phyloP scores from a whole-genome alignment of 345 rosid species.

The Hibiscus tridactylites region DNA sequence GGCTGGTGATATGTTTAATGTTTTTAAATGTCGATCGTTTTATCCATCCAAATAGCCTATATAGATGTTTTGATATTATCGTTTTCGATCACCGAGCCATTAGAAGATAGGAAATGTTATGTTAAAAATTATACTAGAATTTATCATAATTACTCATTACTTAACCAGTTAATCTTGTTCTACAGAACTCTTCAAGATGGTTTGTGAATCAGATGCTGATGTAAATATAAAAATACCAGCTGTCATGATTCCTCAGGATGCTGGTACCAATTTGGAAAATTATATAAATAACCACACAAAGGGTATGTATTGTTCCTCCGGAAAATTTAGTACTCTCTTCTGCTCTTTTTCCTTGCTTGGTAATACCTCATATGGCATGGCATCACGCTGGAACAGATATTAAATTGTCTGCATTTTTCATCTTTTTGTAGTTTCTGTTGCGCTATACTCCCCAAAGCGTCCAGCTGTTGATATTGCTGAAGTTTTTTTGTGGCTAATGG shows the following conservation, averaged over 20 bases:
- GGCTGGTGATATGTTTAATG: too few relatives aligned
- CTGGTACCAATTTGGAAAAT: constrained; percentile 51
- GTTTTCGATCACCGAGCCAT: too few relatives aligned
- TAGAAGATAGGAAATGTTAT: too few relatives aligned
- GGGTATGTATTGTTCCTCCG: constrained; percentile 27
- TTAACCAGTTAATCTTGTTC: constrained; percentile 12
- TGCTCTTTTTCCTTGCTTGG: background rate
- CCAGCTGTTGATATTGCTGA: constrained; percentile 91
- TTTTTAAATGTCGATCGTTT: too few relatives aligned
- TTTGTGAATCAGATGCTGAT: constrained; percentile 66
- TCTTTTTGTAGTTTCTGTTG: constrained; percentile 61
- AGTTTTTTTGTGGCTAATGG: constrained; percentile 98
- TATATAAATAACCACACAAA: constrained; percentile 21
- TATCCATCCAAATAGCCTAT: too few relatives aligned
- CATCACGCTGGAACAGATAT: background rate
- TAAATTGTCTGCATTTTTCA: background rate
- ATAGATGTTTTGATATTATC: too few relatives aligned
- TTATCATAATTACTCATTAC: background rate
- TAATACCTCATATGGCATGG: background rate
- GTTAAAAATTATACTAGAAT: too few relatives aligned
- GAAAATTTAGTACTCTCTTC: background rate
- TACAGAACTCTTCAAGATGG: constrained; percentile 95
- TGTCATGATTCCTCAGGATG: constrained; percentile 95
- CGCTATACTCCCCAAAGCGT: constrained; percentile 81
- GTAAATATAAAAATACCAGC: constrained; percentile 61